Evolutionary conservation across 371 early-diverging fungal genomes (phyloP), one percentile per base, ranked within the genome.

Genomic region (Mucor ambiguus): DNA sequence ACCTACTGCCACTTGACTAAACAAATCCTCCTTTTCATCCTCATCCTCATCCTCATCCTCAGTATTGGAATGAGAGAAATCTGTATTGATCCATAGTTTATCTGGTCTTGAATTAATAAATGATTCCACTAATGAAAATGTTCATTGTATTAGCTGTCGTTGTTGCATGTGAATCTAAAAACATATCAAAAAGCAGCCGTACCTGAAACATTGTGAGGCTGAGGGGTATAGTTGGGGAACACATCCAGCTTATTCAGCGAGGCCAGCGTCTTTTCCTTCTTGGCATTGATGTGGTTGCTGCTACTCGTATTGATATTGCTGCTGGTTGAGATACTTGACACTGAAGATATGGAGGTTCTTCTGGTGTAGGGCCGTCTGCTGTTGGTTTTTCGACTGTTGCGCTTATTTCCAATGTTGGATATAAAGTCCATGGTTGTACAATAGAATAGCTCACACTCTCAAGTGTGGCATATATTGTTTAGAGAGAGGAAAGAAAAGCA

Each of bases 401-500:
- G 64, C 24, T 72, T 72, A 56, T 68, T 72, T 29, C 72, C 72
- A 48, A 72, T 64, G 62, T 62, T 66, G 32, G 68, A 68, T 57
- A 70, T 56, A 38, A 62, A 72, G 43, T 72, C 72, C 72, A 72
- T 72, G 52, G 52, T 56, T 64, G 46, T 32, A 44, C 32, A 57
- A 28, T 37, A 37, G 20, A 56, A 56, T 38, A 16, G 57, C 41
- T 60, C 61, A 62, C 61, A 67, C 61, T 32, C 9, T 24, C 32
- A 67, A 58, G 62, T 58, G 62, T 66, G 66, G 57, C 56, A 60
- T 35, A 38, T 32, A 68, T n/a, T 20, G 30, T 24, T 30, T 22
- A 60, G 46, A 46, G 48, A 37, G 32, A 55, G 35, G 54, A 32
- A 32, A 28, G 44, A 57, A 33, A 32, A n/a, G 33, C 7, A 37